phyloP scores from a whole-genome alignment of 2,329 filamentous ascomycete genomes.

The Sporothrix schenckii region DNA sequence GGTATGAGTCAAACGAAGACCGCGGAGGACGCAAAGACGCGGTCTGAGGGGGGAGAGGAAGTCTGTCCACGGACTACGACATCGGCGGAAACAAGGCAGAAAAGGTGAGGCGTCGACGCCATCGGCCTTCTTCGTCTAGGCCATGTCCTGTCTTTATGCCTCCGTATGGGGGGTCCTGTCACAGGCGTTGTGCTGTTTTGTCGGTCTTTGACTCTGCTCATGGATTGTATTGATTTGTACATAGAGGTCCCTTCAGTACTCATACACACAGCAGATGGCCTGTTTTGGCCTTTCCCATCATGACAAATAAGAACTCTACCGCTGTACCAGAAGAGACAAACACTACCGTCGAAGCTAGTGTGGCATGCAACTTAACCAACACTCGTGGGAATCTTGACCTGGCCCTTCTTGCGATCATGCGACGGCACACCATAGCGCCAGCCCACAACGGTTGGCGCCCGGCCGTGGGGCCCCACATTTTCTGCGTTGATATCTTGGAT shows the following conservation, averaged over 20 bases:
- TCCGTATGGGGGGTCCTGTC: neutral
- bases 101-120: neutral
- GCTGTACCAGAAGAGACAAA: neutral
- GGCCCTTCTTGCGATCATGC: conserved; percentile 64
- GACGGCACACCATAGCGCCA: conserved; percentile 67
- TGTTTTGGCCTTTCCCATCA: neutral
- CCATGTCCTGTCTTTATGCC: neutral
- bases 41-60: neutral
- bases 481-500: conserved; percentile 63
- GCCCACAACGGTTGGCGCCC: conserved; percentile 56
- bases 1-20: neutral
- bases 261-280: conserved; percentile 8
- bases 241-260: neutral
- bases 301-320: neutral
- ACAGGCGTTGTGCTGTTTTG: neutral
- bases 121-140: neutral
- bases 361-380: conserved; percentile 45
- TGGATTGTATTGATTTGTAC: conserved; percentile 8
- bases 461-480: conserved; percentile 58
- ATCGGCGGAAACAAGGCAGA: neutral
- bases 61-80: neutral
- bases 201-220: neutral
- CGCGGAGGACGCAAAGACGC: neutral
- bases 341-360: too few species aligned
- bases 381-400: conserved; percentile 68